Percentiles rank a stretch among this genome's conserved stretches.
These are phyloP conservation scores for Eimeria sp. DNA, from an alignment of 169 alveolate genomes.

Conservation along the genomic window DNA sequence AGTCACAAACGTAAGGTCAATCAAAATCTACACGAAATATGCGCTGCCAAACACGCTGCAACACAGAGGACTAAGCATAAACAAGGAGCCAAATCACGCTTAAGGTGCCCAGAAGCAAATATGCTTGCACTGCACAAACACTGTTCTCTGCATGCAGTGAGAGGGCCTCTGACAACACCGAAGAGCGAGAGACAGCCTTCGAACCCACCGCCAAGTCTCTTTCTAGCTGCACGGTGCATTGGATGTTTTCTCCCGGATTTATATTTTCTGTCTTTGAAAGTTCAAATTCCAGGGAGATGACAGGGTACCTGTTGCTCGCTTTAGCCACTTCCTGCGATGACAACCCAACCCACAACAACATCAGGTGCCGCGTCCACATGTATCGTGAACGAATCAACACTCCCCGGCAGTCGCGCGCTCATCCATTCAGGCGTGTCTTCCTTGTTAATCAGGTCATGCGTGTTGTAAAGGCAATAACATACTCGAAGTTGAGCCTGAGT, in stretches of 20 bases:
- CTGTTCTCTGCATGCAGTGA: not conserved
- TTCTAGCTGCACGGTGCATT: slow-evolving; percentile 84
- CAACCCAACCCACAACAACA: not conserved
- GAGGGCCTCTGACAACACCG: not conserved
- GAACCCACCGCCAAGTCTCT: slow-evolving; percentile 84
- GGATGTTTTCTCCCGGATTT: slow-evolving; percentile 65
- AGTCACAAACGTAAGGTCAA: not conserved
- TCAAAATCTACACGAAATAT: not conserved
- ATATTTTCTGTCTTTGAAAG: slow-evolving; percentile 79
- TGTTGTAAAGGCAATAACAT: not conserved
- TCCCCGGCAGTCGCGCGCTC: not conserved
- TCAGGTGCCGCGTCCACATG: not conserved
- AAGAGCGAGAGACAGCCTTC: not conserved
- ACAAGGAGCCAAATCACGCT: slow-evolving; percentile 34
- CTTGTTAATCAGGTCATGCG: not conserved
- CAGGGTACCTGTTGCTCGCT: slow-evolving; percentile 95
- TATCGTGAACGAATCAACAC: not conserved
- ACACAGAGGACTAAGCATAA: not conserved
- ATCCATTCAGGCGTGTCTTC: not conserved
- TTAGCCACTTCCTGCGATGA: slow-evolving; percentile 89
- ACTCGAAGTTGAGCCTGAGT: slow-evolving; percentile 89
- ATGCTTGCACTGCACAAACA: not conserved
- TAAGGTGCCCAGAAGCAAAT: not conserved
- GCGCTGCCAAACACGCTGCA: not conserved
- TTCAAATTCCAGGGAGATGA: slow-evolving; percentile 87